phyloP scores from a whole-genome alignment of 208 protist genomes.

The Wallacemonas sp. region DNA sequence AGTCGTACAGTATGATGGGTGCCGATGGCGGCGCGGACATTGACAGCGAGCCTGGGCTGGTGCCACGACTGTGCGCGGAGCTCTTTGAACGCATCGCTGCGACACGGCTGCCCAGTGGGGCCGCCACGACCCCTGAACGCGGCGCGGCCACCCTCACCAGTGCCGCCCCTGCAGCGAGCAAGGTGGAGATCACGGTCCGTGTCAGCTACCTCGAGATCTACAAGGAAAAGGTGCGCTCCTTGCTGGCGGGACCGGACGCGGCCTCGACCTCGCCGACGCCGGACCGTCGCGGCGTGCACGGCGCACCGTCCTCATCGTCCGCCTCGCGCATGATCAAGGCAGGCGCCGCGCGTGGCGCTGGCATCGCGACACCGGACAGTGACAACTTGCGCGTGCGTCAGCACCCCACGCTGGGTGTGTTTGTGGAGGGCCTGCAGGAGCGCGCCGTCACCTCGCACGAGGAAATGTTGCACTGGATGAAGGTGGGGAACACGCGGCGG shows the following conservation, averaged over 20 bases:
- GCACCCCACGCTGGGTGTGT: slow-evolving; percentile 78
- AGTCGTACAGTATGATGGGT: slow-evolving; percentile 91
- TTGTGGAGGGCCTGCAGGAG: slow-evolving; percentile 73
- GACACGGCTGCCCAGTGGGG: too few relatives aligned
- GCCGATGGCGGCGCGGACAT: slow-evolving; percentile 60
- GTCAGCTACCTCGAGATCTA: slow-evolving; percentile 94
- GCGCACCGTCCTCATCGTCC: slow-evolving; percentile 5
- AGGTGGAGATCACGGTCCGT: slow-evolving; percentile 64
- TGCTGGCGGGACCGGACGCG: slow-evolving; percentile 35
- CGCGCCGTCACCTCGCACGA: slow-evolving; percentile 61
- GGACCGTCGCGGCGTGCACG: too few relatives aligned
- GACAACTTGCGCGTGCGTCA: slow-evolving; percentile 78
- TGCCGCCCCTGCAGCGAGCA: too few relatives aligned
- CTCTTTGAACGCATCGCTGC: slow-evolving; percentile 66
- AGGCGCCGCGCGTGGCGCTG: too few relatives aligned
- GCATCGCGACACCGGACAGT: too few relatives aligned
- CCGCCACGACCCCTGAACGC: too few relatives aligned
- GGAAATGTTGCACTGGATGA: slow-evolving; percentile 71
- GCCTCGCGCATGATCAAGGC: too few relatives aligned
- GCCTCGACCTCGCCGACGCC: background rate
- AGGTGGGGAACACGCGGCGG: slow-evolving; percentile 60
- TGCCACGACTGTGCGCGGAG: slow-evolving; percentile 71
- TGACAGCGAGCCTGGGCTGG: slow-evolving; percentile 73
- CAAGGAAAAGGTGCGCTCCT: slow-evolving; percentile 82
- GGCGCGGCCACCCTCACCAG: too few relatives aligned